Evolutionary conservation across 257 asterid species (phyloP).

Genomic region (Orobanche coerulescens): DNA sequence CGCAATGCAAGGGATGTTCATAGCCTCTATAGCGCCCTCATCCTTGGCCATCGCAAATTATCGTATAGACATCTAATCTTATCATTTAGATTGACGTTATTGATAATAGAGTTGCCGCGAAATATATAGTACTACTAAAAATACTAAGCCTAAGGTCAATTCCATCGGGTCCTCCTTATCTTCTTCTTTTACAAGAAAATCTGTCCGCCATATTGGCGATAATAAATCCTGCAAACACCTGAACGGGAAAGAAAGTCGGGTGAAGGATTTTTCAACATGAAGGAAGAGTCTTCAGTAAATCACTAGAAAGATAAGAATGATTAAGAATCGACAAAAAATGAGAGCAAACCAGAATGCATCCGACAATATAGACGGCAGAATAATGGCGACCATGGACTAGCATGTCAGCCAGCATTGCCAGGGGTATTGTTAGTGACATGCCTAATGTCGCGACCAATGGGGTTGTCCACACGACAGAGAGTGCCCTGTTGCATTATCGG

Average conservation of each 20-base stretch:
- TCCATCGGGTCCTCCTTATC: constrained; percentile 17
- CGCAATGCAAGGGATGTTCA: constrained; percentile 26
- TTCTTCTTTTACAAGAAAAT: constrained; percentile 33
- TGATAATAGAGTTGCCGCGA: too few species aligned
- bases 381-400: constrained; percentile 60
- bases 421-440: constrained; percentile 71
- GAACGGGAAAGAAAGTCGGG: constrained; percentile 13
- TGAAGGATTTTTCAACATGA: not conserved
- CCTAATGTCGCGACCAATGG: constrained; percentile 81
- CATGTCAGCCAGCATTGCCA: constrained; percentile 80
- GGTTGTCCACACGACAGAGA: constrained; percentile 78
- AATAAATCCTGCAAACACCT: constrained; percentile 73
- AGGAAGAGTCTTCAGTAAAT: not conserved
- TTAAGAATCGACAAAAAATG: not conserved
- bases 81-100: too few species aligned
- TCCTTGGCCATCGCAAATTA: constrained; percentile 20
- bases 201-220: constrained; percentile 52
- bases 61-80: too few species aligned
- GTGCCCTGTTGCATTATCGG: constrained; percentile 44
- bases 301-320: not conserved
- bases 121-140: too few species aligned
- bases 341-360: constrained; percentile 55
- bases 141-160: not conserved
- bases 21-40: constrained; percentile 30
- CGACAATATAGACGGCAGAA: constrained; percentile 56